Evolutionary conservation across 306 rosid genomes (phyloP).

Genomic region (Lithocarpus polystachyus): DNA sequence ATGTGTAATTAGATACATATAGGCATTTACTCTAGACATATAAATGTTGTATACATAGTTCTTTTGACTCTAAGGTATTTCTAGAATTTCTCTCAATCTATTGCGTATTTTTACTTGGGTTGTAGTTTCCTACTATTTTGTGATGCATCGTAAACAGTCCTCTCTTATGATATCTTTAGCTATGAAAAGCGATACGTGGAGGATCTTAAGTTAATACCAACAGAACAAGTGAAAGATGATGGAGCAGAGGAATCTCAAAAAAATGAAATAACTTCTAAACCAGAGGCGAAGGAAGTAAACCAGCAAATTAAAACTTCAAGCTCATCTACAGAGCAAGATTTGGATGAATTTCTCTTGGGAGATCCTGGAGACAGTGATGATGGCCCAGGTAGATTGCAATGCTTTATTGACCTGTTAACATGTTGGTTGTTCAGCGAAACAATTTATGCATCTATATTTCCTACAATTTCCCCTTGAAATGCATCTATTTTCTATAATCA

Average conservation of each 20-base stretch:
- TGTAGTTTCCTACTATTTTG: constrained; percentile 15
- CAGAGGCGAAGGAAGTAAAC: constrained; percentile 34
- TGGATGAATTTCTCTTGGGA: constrained; percentile 66
- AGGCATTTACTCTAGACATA: background rate
- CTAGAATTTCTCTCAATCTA: background rate
- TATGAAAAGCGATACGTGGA: constrained; percentile 58
- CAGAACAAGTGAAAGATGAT: constrained; percentile 37
- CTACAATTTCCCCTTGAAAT: background rate
- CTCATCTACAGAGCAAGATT: constrained; percentile 49
- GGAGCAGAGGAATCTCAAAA: constrained; percentile 28
- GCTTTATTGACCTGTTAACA: background rate
- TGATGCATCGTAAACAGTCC: constrained; percentile 4
- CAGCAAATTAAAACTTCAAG: constrained; percentile 31
- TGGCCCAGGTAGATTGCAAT: constrained; percentile 42
- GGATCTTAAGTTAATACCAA: constrained; percentile 35
- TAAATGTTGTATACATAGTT: no score
- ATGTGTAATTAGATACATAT: background rate
- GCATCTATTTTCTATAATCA: background rate
- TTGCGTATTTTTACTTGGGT: background rate
- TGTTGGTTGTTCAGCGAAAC: background rate
- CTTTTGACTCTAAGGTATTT: background rate
- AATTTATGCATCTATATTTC: background rate
- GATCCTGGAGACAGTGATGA: constrained; percentile 51
- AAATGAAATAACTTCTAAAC: constrained; percentile 36
- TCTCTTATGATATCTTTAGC: constrained; percentile 33